These are phyloP conservation scores for Knoxia roxburghii DNA, from an alignment of 257 asterid species.

Conservation along the genomic window DNA sequence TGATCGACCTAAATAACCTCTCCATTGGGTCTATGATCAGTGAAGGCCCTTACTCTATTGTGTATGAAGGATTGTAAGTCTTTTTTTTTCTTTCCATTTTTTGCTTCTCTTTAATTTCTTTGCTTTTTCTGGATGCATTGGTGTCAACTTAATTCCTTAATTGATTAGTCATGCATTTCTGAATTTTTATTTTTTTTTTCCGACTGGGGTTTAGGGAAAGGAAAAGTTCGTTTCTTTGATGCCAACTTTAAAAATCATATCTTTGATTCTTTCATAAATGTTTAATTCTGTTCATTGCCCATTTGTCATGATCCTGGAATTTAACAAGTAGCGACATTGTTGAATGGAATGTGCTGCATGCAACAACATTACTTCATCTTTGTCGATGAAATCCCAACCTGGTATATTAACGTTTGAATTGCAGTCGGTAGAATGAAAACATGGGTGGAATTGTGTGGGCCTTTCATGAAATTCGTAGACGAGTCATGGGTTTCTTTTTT, in stretches of 20 bases:
- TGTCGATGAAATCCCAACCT: too few species aligned
- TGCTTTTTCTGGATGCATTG: conserved; percentile 7
- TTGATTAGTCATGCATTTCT: conserved; percentile 12
- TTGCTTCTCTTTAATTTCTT: background rate
- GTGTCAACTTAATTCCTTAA: background rate
- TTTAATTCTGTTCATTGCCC: too few species aligned
- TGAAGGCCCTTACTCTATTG: conserved; percentile 43
- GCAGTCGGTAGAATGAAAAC: background rate
- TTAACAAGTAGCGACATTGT: background rate
- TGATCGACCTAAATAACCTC: conserved; percentile 39
- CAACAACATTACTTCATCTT: background rate
- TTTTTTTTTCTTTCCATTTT: background rate
- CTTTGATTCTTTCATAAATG: background rate
- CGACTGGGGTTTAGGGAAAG: background rate
- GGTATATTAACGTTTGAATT: background rate
- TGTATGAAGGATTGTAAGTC: conserved; percentile 55
- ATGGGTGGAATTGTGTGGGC: background rate
- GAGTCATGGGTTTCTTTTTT: background rate
- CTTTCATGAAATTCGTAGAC: background rate
- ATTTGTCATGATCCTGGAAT: too few species aligned
- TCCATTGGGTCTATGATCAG: conserved; percentile 41
- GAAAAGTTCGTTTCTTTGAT: background rate
- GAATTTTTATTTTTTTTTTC: too few species aligned
- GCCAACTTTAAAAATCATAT: background rate
- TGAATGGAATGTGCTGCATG: conserved; percentile 8